A percentile compares a stretch with the other conserved stretches of the same genome.
Evolutionary conservation across 257 asterid genomes (phyloP).

Genomic region (Linderniella brevidens): DNA sequence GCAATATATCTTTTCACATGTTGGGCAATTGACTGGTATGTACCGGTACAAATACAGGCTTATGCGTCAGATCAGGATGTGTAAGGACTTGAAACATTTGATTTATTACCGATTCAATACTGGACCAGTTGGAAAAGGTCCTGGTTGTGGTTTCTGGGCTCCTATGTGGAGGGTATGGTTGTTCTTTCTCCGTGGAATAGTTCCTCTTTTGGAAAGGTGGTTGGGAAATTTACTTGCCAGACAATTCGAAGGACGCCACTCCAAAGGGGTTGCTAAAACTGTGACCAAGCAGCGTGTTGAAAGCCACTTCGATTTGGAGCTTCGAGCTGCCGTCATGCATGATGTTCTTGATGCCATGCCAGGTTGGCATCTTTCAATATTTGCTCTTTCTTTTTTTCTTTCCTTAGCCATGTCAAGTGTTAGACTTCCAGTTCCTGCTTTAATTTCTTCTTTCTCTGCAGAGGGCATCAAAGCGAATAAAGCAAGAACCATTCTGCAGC

Average conservation of each 20-base stretch:
- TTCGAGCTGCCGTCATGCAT: slow-evolving; percentile 99
- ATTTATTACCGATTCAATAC: slow-evolving; percentile 94
- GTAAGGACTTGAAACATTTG: slow-evolving; percentile 95
- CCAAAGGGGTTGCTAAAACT: slow-evolving; percentile 98
- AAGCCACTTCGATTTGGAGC: slow-evolving; percentile 97
- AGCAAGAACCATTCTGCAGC: slow-evolving; percentile 97
- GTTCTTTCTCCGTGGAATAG: slow-evolving; percentile 97
- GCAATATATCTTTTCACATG: slow-evolving; percentile 94
- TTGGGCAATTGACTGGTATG: slow-evolving; percentile 98
- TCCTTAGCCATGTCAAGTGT: no score
- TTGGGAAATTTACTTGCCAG: slow-evolving; percentile 90
- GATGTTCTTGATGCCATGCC: slow-evolving; percentile 99
- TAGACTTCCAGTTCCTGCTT: no score
- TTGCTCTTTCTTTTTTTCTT: no score
- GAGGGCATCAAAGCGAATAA: slow-evolving; percentile 98
- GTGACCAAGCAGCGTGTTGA: slow-evolving; percentile 99
- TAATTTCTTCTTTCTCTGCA: no score
- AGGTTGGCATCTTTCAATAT: background rate
- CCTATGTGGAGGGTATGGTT: slow-evolving; percentile 99
- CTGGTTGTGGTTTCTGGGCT: slow-evolving; percentile 99
- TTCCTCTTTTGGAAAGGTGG: slow-evolving; percentile 98
- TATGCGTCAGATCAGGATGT: slow-evolving; percentile 98
- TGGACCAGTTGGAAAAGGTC: slow-evolving; percentile 99
- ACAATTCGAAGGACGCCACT: slow-evolving; percentile 95
- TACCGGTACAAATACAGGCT: slow-evolving; percentile 95